Conservation (phyloP, 2,329 filamentous ascomycete species). For the Claviceps monticola region DNA sequence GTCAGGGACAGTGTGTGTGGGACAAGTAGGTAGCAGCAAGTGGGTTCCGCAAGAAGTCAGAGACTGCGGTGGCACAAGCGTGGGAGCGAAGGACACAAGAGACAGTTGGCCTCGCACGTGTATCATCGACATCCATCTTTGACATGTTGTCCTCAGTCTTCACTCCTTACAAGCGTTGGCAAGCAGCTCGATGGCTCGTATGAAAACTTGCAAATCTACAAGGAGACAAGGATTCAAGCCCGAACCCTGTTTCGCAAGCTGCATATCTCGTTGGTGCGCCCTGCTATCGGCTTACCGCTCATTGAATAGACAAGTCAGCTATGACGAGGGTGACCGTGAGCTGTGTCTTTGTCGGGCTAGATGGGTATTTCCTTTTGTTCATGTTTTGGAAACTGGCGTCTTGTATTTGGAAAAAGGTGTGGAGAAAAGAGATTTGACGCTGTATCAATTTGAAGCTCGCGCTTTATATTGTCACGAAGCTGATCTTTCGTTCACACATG, state of each 20-base stretch:
- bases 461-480: no score
- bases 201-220: background rate
- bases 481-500: background rate
- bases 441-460: no score
- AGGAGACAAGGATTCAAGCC: background rate
- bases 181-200: conserved; percentile 5
- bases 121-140: no score
- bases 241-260: background rate
- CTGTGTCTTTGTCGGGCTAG: background rate
- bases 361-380: background rate
- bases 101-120: no score
- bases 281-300: background rate
- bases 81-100: no score
- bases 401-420: background rate
- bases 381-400: background rate
- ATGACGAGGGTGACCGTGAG: background rate
- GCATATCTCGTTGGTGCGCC: background rate
- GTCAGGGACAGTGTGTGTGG: no score
- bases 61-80: no score
- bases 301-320: background rate
- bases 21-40: no score
- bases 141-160: no score
- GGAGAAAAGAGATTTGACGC: background rate
- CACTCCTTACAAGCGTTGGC: no score
- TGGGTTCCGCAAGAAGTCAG: no score